Evolutionary conservation across 108 stramenopile species (phyloP).

Genomic region (Skeletonema marinoi): DNA sequence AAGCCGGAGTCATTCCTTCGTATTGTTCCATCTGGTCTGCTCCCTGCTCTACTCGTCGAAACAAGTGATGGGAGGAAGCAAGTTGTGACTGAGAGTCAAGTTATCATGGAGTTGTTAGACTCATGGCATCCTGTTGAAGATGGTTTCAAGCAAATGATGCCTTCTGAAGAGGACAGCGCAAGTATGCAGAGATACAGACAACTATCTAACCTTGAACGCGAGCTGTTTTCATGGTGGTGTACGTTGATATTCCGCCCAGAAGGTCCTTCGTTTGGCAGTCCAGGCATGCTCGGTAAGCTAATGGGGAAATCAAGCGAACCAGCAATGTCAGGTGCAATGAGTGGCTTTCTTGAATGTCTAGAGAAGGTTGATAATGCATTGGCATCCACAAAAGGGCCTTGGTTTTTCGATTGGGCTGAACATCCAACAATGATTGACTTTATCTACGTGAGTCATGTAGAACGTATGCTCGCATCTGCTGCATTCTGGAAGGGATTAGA

Average conservation of each 20-base stretch:
- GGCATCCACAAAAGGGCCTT: conserved; percentile 78
- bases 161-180: conserved; percentile 47
- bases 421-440: conserved; percentile 93
- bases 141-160: conserved; percentile 83
- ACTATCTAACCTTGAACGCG: conserved; percentile 85
- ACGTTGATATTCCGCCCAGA: conserved; percentile 85
- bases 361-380: conserved; percentile 77
- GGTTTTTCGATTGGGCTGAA: conserved; percentile 86
- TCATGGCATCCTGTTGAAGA: conserved; percentile 68
- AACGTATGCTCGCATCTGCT: conserved; percentile 89
- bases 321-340: conserved; percentile 73
- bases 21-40: conserved; percentile 86
- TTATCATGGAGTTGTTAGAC: conserved; percentile 92
- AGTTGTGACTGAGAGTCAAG: conserved; percentile 83
- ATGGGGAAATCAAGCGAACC: conserved; percentile 48
- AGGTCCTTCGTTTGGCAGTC: conserved; percentile 37
- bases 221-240: conserved; percentile 94
- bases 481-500: conserved; percentile 93
- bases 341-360: conserved; percentile 79
- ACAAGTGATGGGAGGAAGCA: conserved; percentile 60
- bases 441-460: conserved; percentile 86
- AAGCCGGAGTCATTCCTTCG: conserved; percentile 83
- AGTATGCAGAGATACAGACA: conserved; percentile 49
- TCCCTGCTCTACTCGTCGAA: conserved; percentile 89
- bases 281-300: conserved; percentile 46